phyloP scores from a whole-genome alignment of 2,329 filamentous ascomycete species.

The Trichoderma harzianum region DNA sequence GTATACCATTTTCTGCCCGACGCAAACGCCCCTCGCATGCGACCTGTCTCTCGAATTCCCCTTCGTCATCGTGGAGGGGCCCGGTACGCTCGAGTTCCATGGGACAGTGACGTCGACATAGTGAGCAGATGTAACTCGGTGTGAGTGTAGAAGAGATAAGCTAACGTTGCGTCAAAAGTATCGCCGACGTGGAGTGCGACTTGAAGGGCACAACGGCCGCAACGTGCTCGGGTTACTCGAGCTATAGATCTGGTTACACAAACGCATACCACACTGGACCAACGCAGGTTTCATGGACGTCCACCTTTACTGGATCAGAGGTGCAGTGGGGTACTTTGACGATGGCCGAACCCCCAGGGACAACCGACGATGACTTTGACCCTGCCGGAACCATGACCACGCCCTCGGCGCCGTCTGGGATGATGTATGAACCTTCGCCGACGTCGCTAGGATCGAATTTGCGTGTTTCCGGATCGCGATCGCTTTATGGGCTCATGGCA shows the following conservation, averaged over 20 bases:
- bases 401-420: slow-evolving; percentile 19
- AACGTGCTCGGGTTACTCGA: slow-evolving; percentile 48
- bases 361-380: slow-evolving; percentile 29
- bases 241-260: slow-evolving; percentile 38
- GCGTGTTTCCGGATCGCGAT: not conserved
- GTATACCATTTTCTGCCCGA: slow-evolving; percentile 49
- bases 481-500: not conserved
- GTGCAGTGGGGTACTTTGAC: slow-evolving; percentile 46
- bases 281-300: slow-evolving; percentile 44
- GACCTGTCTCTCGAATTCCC: slow-evolving; percentile 45
- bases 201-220: slow-evolving; percentile 42
- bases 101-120: slow-evolving; percentile 43
- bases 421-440: slow-evolving; percentile 12
- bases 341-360: slow-evolving; percentile 36
- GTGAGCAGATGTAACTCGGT: slow-evolving; percentile 30
- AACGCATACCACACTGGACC: slow-evolving; percentile 41
- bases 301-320: slow-evolving; percentile 40
- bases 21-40: slow-evolving; percentile 40
- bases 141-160: not conserved
- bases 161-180: slow-evolving; percentile 35
- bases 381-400: slow-evolving; percentile 23
- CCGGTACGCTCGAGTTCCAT: slow-evolving; percentile 42
- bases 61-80: slow-evolving; percentile 46
- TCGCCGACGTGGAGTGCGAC: slow-evolving; percentile 42
- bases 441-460: slow-evolving; percentile 8